Percentiles rank a stretch among this genome's conserved stretches.
These are phyloP conservation scores for Dentipellis fragilis DNA, from an alignment of 768 basidiomycete species.

Conservation along the genomic window DNA sequence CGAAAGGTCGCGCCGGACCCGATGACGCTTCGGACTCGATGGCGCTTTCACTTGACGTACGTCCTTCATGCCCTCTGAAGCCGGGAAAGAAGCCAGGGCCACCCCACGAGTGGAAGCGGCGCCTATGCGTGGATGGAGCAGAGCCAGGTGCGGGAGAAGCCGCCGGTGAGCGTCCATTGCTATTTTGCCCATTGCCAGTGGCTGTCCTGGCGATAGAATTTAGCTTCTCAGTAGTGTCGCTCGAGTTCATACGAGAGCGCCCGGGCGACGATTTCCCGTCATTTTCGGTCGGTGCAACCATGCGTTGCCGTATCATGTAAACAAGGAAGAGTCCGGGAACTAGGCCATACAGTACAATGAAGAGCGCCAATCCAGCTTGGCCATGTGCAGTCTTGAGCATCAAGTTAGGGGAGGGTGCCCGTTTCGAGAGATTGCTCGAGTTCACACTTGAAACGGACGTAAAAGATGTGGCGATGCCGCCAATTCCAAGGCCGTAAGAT, in stretches of 20 bases:
- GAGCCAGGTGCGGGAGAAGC: conserved; percentile 19
- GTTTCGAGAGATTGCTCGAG: conserved; percentile 17
- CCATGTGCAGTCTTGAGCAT: conserved; percentile 54
- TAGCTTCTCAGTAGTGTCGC: conserved; percentile 32
- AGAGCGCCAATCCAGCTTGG: conserved; percentile 54
- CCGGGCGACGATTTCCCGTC: conserved; percentile 1
- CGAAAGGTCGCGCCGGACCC: conserved; percentile 27
- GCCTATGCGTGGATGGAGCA: conserved; percentile 19
- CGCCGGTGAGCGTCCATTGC: conserved; percentile 16
- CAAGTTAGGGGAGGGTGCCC: conserved; percentile 20
- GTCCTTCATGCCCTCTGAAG: conserved; percentile 26
- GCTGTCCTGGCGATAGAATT: conserved; percentile 11
- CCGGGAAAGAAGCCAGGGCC: conserved; percentile 27
- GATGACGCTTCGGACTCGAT: conserved; percentile 14
- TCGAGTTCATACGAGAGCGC: conserved; percentile 25
- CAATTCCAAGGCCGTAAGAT: conserved; percentile 53
- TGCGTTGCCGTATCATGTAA: conserved; percentile 14
- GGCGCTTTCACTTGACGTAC: conserved; percentile 30
- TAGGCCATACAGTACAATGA: conserved; percentile 47
- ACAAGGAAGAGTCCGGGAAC: conserved; percentile 32
- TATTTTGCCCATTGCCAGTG: conserved; percentile 11
- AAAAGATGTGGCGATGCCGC: conserved; percentile 53
- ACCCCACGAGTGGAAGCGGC: conserved; percentile 28
- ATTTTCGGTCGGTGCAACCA: conserved; percentile 1
- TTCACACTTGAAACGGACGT: conserved; percentile 34